A percentile compares a stretch with the other conserved stretches of the same genome.
These are phyloP conservation scores for Sporothrix luriei DNA, from an alignment of 2,329 filamentous ascomycete genomes.

Conservation along the genomic window DNA sequence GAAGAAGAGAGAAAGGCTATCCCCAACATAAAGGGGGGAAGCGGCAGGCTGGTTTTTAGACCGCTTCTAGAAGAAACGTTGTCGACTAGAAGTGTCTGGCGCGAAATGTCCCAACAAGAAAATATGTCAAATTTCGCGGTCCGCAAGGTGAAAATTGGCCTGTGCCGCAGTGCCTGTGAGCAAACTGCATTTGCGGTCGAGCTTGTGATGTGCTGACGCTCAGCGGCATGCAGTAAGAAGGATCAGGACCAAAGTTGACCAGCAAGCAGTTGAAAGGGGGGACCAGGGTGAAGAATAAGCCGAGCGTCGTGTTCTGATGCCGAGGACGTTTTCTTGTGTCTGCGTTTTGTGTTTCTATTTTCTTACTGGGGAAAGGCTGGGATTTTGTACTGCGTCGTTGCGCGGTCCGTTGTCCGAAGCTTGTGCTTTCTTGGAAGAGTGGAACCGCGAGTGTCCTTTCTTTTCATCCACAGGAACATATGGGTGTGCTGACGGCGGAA, in stretches of 20 bases:
- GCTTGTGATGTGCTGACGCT: constrained; percentile 17
- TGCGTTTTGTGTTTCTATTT: not conserved
- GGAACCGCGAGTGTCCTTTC: constrained; percentile 9
- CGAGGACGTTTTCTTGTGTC: not conserved
- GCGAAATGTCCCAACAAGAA: constrained; percentile 16
- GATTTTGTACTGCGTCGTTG: constrained; percentile 9
- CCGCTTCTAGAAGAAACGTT: constrained; percentile 13
- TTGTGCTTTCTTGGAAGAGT: constrained; percentile 10
- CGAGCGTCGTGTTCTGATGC: not conserved
- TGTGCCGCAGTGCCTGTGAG: constrained; percentile 23
- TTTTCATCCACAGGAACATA: constrained; percentile 25
- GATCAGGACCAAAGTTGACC: not conserved
- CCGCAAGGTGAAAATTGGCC: not conserved
- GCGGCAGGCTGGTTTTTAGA: constrained; percentile 17
- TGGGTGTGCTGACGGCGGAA: constrained; percentile 21
- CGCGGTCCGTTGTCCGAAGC: constrained; percentile 18
- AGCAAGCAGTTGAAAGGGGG: constrained; percentile 12
- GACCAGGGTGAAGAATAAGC: constrained; percentile 18
- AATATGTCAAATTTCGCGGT: not conserved
- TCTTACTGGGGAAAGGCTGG: constrained; percentile 22
- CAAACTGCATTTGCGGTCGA: constrained; percentile 20
- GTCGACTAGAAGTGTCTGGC: constrained; percentile 13
- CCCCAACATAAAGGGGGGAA: constrained; percentile 20
- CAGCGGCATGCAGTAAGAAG: too few relatives aligned
- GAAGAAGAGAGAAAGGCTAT: not conserved